Base-by-base conservation (phyloP, 2,329 filamentous ascomycete species). In the Hypocrella siamensis region DNA sequence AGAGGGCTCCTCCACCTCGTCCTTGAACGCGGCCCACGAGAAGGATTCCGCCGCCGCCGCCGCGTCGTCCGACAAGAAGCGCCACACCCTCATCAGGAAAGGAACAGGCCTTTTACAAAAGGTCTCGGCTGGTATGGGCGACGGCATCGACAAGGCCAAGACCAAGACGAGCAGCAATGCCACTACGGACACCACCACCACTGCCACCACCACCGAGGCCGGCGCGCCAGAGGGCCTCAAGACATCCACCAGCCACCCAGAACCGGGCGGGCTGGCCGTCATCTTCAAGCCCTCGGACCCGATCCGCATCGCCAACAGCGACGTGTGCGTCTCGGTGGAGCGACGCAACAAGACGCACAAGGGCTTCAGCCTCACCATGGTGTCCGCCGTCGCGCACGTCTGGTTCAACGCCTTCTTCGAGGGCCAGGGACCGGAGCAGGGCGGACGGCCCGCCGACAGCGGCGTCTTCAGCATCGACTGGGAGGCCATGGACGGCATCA, bases 361-460 rank as follows among this genome's bases (percentile, higher is more conserved):
- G 45, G 72, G 70, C 8, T 78, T 90, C 53, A 79, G 84, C 1
- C 70, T 83, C 42, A 85, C 83, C 1, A 83, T 96, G 75, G 84
- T 94, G 4, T 93, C 88, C 0, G 77, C 86, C 0, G 77, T 96
- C 8, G 86, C 86, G 0, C 88, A 96, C 46, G 82, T 93, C 12
- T 98, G 90, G 90, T 93, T 94, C 63, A 98, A 98, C 47, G 65
- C 76, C 2, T 96, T 76, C 54, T 96, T 96, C 45, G 90, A 96
- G 56, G 85, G 86, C 28, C 61, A 70, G 15, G 79, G 80, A 0
- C 75, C 79, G 0, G 79, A 85, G 46, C 64, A 75, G 26, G 53
- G 60, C 18, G 82, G 80, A 17, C 57, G 63, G 12, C 64, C 82
- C 0, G 67, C 79, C 30, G 67, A 76, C 27, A 80, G 68, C 8